Conservation (phyloP, 306 rosid species). For the Pyrus pyrifolia region DNA sequence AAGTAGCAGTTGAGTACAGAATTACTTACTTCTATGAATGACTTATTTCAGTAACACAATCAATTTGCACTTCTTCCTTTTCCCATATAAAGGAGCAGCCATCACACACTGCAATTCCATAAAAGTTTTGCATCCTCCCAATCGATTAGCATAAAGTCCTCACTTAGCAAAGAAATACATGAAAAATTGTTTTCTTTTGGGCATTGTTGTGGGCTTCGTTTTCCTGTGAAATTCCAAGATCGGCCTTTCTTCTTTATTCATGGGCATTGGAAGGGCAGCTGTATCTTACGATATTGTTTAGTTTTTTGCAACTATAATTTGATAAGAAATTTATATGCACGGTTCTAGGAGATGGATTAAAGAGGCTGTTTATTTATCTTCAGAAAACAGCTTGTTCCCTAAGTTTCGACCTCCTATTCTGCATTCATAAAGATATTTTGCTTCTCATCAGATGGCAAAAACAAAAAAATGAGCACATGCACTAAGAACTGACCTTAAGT, state of each 20-base stretch:
- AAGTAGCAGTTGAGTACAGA: not conserved
- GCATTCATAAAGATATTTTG: not conserved
- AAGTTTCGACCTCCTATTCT: not conserved
- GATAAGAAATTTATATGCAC: not conserved
- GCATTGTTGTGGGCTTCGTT: not conserved
- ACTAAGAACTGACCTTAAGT: slow-evolving; percentile 54
- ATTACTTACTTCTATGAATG: not conserved
- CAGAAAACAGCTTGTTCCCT: not conserved
- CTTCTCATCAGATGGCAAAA: not conserved
- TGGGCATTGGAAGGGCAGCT: not conserved
- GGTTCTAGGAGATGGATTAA: not conserved
- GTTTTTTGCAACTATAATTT: not conserved
- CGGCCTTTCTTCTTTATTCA: not conserved
- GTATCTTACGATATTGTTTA: not conserved
- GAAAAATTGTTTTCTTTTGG: not conserved
- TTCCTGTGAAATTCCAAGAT: not conserved
- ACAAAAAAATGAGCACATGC: slow-evolving; percentile 7
- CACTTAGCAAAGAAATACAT: not conserved
- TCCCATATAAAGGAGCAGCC: not conserved
- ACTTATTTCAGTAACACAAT: no score
- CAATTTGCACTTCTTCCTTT: no score
- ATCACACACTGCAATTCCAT: not conserved
- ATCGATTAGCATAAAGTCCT: not conserved
- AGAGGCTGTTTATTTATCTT: not conserved
- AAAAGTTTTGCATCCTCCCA: not conserved